Evolutionary conservation across 257 asterid genomes (phyloP).

Genomic region (Jasminum sambac): DNA sequence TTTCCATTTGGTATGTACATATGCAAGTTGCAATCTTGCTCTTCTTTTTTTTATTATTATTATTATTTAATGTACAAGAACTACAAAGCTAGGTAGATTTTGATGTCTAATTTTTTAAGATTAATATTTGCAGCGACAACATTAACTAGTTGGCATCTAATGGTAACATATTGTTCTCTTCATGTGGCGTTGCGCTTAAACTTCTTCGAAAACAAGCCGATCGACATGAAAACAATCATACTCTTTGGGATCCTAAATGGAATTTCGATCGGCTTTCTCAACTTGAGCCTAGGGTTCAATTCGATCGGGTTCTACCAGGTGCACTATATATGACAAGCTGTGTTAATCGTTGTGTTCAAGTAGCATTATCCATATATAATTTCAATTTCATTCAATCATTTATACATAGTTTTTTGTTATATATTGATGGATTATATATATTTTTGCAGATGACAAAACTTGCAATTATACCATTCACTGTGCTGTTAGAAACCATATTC

Average conservation of each 20-base stretch:
- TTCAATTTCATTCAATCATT: neutral
- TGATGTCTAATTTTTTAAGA: neutral
- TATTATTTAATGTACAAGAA: neutral
- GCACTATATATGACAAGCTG: neutral
- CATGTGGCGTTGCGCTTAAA: conserved; percentile 70
- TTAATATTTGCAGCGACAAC: conserved; percentile 65
- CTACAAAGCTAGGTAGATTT: neutral
- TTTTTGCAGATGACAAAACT: conserved; percentile 82
- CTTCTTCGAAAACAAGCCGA: conserved; percentile 74
- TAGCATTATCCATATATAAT: neutral
- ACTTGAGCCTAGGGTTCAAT: conserved; percentile 86
- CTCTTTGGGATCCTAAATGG: conserved; percentile 80
- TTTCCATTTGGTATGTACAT: conserved; percentile 69
- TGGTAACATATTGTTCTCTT: conserved; percentile 90
- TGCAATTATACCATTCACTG: conserved; percentile 94
- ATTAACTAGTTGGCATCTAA: conserved; percentile 90
- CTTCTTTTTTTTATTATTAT: neutral
- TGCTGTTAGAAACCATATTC: conserved; percentile 73
- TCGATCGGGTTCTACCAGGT: conserved; percentile 97
- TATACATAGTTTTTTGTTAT: too few species aligned
- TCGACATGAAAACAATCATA: conserved; percentile 64
- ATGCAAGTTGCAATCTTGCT: too few species aligned
- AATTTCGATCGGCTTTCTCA: conserved; percentile 83
- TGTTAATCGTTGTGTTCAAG: too few species aligned
- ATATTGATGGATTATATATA: neutral